Evolutionary conservation across 345 rosid genomes (phyloP).

Genomic region (Eutrema heterophyllum): DNA sequence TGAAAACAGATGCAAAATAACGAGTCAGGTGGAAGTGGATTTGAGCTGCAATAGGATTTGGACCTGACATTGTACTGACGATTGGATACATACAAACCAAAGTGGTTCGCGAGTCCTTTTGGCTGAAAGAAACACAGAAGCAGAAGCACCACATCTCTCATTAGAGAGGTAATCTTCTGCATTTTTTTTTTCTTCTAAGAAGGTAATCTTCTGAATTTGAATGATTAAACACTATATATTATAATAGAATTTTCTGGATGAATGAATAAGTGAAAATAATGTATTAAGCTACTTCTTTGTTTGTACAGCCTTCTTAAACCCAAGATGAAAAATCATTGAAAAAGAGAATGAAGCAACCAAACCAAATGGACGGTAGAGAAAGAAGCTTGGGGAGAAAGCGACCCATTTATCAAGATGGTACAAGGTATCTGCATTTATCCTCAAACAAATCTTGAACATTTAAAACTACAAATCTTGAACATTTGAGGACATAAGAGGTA

Average conservation of each 20-base stretch:
- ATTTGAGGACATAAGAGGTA: not conserved
- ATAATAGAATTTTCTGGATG: not conserved
- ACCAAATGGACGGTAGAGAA: not conserved
- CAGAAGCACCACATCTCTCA: not conserved
- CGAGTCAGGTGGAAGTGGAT: not conserved
- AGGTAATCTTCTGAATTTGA: not conserved
- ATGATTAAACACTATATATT: not conserved
- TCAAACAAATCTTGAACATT: not conserved
- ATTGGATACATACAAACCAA: not conserved
- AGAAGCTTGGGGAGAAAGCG: not conserved
- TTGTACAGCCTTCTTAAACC: not conserved
- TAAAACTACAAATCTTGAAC: not conserved
- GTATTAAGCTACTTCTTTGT: not conserved
- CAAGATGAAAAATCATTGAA: not conserved
- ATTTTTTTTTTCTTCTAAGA: no score
- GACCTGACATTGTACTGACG: not conserved
- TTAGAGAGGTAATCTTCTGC: not conserved
- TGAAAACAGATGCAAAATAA: not conserved
- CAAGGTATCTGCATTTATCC: slow-evolving; percentile 65
- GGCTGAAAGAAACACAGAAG: not conserved
- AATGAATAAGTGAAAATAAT: not conserved
- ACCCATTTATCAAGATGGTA: no score
- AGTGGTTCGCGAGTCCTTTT: not conserved
- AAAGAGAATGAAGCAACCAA: not conserved
- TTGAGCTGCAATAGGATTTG: not conserved